Percentiles rank a stretch among this genome's conserved stretches.
These are phyloP conservation scores for Pseudogymnoascus verrucosus DNA, from an alignment of 2,329 filamentous ascomycete species.

Conservation along the genomic window DNA sequence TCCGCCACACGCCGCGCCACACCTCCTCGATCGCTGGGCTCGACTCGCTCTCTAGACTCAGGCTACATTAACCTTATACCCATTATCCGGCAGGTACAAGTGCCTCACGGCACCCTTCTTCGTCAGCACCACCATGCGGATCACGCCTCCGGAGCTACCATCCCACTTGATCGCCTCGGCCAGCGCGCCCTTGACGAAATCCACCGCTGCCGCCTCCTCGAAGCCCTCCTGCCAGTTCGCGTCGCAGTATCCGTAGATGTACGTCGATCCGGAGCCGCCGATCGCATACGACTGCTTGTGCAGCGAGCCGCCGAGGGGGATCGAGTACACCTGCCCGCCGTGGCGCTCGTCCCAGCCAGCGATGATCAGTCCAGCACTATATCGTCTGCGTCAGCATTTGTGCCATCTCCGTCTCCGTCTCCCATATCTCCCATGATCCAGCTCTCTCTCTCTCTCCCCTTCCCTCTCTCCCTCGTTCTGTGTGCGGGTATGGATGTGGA, in stretches of 20 bases:
- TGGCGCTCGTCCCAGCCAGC: conserved; percentile 95
- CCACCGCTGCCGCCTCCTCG: conserved; percentile 82
- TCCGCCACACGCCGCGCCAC: not conserved
- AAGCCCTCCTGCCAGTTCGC: conserved; percentile 92
- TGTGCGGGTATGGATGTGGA: not conserved
- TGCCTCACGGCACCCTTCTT: conserved; percentile 83
- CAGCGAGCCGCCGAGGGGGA: conserved; percentile 89
- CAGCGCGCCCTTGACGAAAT: conserved; percentile 87
- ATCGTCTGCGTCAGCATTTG: conserved; percentile 17
- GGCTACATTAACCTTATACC: conserved; percentile 44
- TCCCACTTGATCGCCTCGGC: conserved; percentile 99
- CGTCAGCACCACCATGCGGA: conserved; percentile 94
- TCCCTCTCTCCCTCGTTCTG: not conserved
- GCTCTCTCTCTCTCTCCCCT: not conserved
- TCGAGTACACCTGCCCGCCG: conserved; percentile 95
- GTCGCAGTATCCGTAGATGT: conserved; percentile 99
- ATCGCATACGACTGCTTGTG: conserved; percentile 97
- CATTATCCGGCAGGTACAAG: conserved; percentile 88
- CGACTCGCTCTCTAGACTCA: not conserved
- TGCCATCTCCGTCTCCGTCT: not conserved
- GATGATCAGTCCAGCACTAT: conserved; percentile 90
- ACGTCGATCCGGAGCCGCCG: conserved; percentile 92
- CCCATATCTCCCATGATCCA: not conserved
- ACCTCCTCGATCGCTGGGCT: not conserved
- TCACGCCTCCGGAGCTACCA: conserved; percentile 95